Evolutionary conservation across 768 basidiomycete species (phyloP), one percentile per base, ranked within the genome.

Genomic region (Crassisporium funariophilum): DNA sequence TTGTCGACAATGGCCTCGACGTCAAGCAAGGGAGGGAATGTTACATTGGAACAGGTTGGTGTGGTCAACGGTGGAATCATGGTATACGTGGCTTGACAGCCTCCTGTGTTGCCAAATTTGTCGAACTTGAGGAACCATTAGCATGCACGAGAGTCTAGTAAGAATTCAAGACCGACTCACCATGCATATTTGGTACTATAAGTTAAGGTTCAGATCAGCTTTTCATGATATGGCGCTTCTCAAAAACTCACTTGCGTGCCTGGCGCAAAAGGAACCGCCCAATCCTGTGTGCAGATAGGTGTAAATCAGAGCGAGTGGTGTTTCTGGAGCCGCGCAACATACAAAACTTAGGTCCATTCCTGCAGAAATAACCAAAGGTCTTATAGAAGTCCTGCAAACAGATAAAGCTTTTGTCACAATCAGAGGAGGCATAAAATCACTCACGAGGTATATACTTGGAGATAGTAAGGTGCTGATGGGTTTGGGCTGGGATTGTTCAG

Each of bases 121-220:
- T 82, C 83, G 47, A 81, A 79, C 81, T 83, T n/a, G n/a, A n/a
- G 37, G 40, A 45, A 38, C 29, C 29, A 23, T 11, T 37, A 33
- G 27, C 8, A 17, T 33, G 21, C 41, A 44, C 12, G 19, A 24
- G 7, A 13, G 21, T n/a, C 19, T 10, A 31, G 23, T 12, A 34
- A 25, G n/a, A 15, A 33, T 41, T 27, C 15, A n/a, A 19, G 38
- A n/a, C n/a, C n/a, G n/a, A n/a, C 69, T 41, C 33, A 82, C 81
- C 82, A 85, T 84, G 69, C 83, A 85, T 55, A 82, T 79, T 69
- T 84, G 81, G 60, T 82, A 85, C 77, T 81, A 57, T 36, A 33
- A 13, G 16, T 31, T 41, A 36, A 29, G 31, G 15, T 41, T 22
- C 11, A 5, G 29, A n/a, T n/a, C 17, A 52, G 37, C 24, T 22